phyloP scores from a whole-genome alignment of 441 rosid genomes.

The Sinapis alba region DNA sequence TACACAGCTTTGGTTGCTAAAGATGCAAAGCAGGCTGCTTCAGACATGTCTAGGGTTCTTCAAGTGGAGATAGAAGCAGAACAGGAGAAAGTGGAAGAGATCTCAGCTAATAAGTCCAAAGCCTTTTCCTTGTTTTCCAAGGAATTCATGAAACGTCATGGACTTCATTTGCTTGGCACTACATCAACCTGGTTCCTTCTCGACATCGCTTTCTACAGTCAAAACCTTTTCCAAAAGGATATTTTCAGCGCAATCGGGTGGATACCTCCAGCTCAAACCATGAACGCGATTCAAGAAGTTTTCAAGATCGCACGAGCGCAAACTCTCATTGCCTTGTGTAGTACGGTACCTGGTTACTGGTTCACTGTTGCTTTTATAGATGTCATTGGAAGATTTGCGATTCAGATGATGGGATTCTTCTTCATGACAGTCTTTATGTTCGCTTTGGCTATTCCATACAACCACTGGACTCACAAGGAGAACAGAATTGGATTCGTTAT shows the following conservation, averaged over 20 bases:
- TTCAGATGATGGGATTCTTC: conserved; percentile 61
- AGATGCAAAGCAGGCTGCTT: conserved; percentile 55
- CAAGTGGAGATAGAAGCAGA: conserved; percentile 51
- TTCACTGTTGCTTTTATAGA: conserved; percentile 57
- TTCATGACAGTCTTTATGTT: conserved; percentile 71
- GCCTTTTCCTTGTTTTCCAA: conserved; percentile 48
- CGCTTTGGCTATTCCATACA: conserved; percentile 58
- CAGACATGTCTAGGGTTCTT: conserved; percentile 62
- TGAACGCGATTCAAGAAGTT: conserved; percentile 59
- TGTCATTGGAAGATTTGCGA: conserved; percentile 51
- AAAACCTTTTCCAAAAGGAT: conserved; percentile 66
- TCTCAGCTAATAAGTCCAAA: conserved; percentile 10
- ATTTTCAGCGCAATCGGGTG: conserved; percentile 54
- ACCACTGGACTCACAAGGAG: conserved; percentile 46
- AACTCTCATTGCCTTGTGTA: conserved; percentile 53
- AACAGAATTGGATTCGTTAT: conserved; percentile 52
- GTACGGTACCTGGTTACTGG: conserved; percentile 67
- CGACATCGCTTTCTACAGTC: conserved; percentile 64
- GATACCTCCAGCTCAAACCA: conserved; percentile 46
- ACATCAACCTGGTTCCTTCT: conserved; percentile 59
- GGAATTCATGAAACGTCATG: conserved; percentile 54
- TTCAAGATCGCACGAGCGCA: conserved; percentile 56
- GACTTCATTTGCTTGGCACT: conserved; percentile 60
- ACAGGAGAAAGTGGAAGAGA: conserved; percentile 38
- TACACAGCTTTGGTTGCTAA: conserved; percentile 65